phyloP scores from a whole-genome alignment of 129 eudicot species.

The Saussurea involucrata region DNA sequence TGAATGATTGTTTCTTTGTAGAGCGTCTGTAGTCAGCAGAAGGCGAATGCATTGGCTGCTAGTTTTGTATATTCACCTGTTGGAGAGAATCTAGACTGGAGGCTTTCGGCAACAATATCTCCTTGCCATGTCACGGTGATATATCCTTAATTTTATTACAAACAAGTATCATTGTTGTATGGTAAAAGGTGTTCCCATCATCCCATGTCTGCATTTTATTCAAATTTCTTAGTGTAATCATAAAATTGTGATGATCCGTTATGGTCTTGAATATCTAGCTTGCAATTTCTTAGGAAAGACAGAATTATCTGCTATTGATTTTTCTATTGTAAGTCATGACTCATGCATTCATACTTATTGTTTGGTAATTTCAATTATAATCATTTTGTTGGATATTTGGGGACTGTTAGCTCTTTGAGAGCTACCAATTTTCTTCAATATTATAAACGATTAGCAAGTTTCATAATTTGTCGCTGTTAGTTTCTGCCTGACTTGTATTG shows the following conservation, averaged over 20 bases:
- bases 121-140: slow-evolving; percentile 98
- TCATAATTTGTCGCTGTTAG: background rate
- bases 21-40: slow-evolving; percentile 88
- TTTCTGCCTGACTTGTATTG: background rate
- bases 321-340: background rate
- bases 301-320: background rate
- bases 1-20: slow-evolving; percentile 28
- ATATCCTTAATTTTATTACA: background rate
- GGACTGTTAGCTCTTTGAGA: background rate
- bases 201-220: background rate
- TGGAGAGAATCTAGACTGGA: slow-evolving; percentile 92
- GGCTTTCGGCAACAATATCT: slow-evolving; percentile 89
- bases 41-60: slow-evolving; percentile 85
- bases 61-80: slow-evolving; percentile 75
- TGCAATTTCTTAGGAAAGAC: background rate
- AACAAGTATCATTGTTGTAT: background rate
- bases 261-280: background rate
- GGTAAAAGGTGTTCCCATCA: background rate
- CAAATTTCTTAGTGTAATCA: background rate
- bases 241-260: slow-evolving; percentile 1
- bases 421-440: background rate
- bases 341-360: background rate
- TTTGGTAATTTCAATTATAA: background rate
- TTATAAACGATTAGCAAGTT: background rate
- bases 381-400: background rate